Percentiles rank a stretch among this genome's conserved stretches.
Evolutionary conservation across 2,329 filamentous ascomycete species (phyloP).

Genomic region (Plenodomus tracheiphilus): DNA sequence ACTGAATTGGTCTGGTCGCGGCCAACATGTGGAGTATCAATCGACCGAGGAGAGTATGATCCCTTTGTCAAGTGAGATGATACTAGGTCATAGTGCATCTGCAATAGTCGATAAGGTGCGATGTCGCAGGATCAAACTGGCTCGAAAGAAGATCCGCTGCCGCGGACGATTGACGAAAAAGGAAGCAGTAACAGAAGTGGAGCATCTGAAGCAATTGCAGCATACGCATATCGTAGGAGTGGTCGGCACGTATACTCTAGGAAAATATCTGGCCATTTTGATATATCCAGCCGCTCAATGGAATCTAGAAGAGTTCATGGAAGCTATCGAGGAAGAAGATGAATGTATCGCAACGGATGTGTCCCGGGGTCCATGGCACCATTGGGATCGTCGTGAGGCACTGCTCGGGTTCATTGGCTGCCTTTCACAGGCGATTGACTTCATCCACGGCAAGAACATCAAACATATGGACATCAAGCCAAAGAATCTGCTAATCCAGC

Average conservation of each 20-base stretch:
- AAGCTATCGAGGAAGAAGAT: background rate
- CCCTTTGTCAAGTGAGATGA: too few species aligned
- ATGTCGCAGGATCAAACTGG: conserved; percentile 7
- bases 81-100: too few species aligned
- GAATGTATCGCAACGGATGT: background rate
- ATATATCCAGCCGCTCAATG: conserved; percentile 23
- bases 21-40: too few species aligned
- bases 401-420: conserved; percentile 11
- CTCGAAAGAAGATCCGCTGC: conserved; percentile 23
- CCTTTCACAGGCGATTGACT: conserved; percentile 11
- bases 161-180: conserved; percentile 14
- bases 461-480: conserved; percentile 38
- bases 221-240: conserved; percentile 25
- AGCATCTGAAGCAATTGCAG: conserved; percentile 15
- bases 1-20: too few species aligned
- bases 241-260: conserved; percentile 20
- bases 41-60: too few species aligned
- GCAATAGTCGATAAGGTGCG: too few species aligned
- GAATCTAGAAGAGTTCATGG: conserved; percentile 20
- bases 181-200: conserved; percentile 23
- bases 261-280: conserved; percentile 18
- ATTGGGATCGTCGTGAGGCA: background rate
- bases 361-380: background rate
- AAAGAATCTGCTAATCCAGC: conserved; percentile 23
- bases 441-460: conserved; percentile 15